Percentiles rank a stretch among this genome's conserved stretches.
These are phyloP conservation scores for Pseudisothecium myosuroides DNA, from an alignment of 225 moss, liverwort and hornwort species.

Conservation along the genomic window DNA sequence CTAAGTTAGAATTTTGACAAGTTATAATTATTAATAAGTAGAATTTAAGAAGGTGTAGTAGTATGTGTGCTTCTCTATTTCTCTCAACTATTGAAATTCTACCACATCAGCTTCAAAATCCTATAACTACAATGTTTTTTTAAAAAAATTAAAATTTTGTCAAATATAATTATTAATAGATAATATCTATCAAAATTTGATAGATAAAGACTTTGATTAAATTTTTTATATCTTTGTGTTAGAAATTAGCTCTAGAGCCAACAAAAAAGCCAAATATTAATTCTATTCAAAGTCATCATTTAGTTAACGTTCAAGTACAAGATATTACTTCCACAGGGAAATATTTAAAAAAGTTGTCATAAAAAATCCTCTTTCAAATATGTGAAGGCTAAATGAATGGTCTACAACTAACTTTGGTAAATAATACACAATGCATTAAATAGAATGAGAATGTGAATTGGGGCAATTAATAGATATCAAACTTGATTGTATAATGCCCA, in stretches of 20 bases:
- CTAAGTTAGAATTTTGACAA: background rate
- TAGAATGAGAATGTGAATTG: background rate
- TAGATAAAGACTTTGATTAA: background rate
- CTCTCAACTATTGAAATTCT: background rate
- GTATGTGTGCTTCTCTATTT: background rate
- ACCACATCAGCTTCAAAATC: background rate
- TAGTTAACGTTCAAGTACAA: background rate
- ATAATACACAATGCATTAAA: background rate
- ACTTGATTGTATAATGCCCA: background rate
- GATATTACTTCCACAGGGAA: rapidly evolving
- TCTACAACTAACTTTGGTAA: background rate
- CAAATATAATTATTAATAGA: background rate
- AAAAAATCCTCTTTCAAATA: background rate
- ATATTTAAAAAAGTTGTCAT: background rate
- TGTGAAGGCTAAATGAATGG: background rate
- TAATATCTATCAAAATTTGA: background rate
- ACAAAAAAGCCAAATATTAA: background rate
- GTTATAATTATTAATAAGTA: background rate
- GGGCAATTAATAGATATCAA: background rate
- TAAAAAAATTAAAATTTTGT: no score
- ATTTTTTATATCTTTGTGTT: background rate
- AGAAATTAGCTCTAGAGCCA: background rate
- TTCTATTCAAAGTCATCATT: background rate
- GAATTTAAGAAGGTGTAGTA: background rate
- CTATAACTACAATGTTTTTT: background rate